phyloP scores from a whole-genome alignment of 495 filamentous ascomycete species.

The Chaetomium fimeti region DNA sequence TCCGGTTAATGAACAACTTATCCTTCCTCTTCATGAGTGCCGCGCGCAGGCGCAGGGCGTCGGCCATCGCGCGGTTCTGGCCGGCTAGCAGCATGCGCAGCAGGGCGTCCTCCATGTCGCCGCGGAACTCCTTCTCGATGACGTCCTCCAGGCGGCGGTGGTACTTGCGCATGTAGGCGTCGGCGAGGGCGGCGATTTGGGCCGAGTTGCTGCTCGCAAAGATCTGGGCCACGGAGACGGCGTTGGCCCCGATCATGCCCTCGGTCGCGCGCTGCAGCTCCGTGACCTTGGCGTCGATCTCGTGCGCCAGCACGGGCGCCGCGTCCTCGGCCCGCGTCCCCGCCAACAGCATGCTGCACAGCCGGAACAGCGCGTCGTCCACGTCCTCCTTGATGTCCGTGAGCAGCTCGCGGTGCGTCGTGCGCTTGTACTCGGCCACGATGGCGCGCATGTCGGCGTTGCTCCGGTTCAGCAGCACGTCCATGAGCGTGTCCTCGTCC shows the following conservation, averaged over 20 bases:
- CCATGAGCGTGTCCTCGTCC: slow-evolving; percentile 16
- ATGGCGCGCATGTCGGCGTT: slow-evolving; percentile 15
- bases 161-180: slow-evolving; percentile 15
- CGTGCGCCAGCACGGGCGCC: slow-evolving; percentile 11
- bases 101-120: slow-evolving; percentile 16
- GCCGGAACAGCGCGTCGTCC: slow-evolving; percentile 12
- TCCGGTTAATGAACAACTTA: slow-evolving; percentile 1
- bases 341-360: slow-evolving; percentile 14
- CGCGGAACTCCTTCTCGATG: slow-evolving; percentile 16
- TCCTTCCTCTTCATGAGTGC: slow-evolving; percentile 4
- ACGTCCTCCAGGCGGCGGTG: slow-evolving; percentile 7
- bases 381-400: slow-evolving; percentile 10
- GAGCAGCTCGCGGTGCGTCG: background rate
- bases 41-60: background rate
- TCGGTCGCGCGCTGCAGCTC: slow-evolving; percentile 16
- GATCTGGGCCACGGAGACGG: slow-evolving; percentile 9
- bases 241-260: slow-evolving; percentile 11
- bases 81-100: slow-evolving; percentile 9
- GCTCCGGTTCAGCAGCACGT: slow-evolving; percentile 7
- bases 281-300: slow-evolving; percentile 11
- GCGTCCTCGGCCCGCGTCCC: slow-evolving; percentile 11
- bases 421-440: slow-evolving; percentile 8
- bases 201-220: slow-evolving; percentile 13
- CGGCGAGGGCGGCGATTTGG: background rate
- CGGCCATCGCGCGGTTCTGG: background rate